A percentile compares a stretch with the other conserved stretches of the same genome.
Evolutionary conservation across 441 rosid genomes (phyloP).

Genomic region (Omphalea diandra): DNA sequence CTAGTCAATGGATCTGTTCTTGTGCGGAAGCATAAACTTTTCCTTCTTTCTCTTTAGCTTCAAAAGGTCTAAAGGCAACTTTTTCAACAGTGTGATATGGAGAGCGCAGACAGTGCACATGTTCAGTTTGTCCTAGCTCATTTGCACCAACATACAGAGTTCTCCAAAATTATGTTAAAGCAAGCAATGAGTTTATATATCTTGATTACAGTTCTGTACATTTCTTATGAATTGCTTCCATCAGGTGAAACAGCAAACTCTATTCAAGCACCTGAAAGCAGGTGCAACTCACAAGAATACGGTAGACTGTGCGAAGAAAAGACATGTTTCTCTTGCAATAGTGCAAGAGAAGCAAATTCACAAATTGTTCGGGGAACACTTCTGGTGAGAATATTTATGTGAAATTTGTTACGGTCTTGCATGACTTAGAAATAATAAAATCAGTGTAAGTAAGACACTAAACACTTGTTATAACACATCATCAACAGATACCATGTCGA

Average conservation of each 20-base stretch:
- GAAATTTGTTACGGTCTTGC: constrained; percentile 5
- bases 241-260: constrained; percentile 82
- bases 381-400: constrained; percentile 50
- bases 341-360: constrained; percentile 65
- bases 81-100: background rate
- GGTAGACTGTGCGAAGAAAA: constrained; percentile 59
- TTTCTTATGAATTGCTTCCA: background rate
- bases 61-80: background rate
- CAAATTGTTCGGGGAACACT: constrained; percentile 85
- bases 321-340: constrained; percentile 78
- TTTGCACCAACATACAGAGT: background rate
- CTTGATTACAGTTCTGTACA: background rate
- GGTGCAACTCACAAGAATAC: constrained; percentile 45
- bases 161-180: background rate
- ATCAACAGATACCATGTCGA: constrained; percentile 84
- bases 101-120: background rate
- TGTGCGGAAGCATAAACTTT: background rate
- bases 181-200: background rate
- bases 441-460: background rate
- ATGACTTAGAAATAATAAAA: background rate
- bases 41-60: background rate
- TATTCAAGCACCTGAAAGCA: constrained; percentile 55
- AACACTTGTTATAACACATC: constrained; percentile 19
- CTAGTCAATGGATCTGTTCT: background rate
- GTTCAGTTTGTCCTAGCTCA: constrained; percentile 2